These are phyloP conservation scores for Trypethelium eluteriae DNA, from an alignment of 495 filamentous ascomycete genomes.

Conservation along the genomic window DNA sequence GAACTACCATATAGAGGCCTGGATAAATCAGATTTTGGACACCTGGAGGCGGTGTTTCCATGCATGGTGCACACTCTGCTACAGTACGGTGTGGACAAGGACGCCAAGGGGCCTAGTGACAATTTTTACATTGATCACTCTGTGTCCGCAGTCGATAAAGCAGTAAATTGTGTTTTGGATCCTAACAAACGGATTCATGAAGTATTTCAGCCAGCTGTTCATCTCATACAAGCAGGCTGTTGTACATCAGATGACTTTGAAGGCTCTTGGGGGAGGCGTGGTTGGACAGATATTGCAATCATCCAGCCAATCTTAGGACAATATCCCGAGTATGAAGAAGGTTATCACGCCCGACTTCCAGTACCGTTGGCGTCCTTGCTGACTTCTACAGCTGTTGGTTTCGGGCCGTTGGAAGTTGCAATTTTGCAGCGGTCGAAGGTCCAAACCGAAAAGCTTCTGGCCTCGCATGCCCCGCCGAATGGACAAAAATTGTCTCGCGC, in stretches of 20 bases:
- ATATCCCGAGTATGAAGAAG: constrained; percentile 7
- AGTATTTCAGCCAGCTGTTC: constrained; percentile 5
- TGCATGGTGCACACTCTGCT: constrained; percentile 2
- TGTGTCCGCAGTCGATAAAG: neutral
- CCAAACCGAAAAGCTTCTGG: neutral
- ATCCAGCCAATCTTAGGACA: constrained; percentile 4
- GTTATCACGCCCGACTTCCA: constrained; percentile 4
- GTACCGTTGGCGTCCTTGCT: constrained; percentile 1
- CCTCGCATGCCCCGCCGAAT: neutral
- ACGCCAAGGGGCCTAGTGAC: neutral
- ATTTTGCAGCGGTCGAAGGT: constrained; percentile 1
- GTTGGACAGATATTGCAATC: neutral
- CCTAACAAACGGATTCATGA: neutral
- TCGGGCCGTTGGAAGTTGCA: constrained; percentile 9
- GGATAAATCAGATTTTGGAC: neutral
- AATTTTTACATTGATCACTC: neutral
- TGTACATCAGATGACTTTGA: constrained; percentile 5
- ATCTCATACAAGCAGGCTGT: constrained; percentile 7
- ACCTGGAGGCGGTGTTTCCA: neutral
- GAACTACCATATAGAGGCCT: neutral
- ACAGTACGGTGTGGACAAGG: constrained; percentile 7
- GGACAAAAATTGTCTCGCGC: neutral
- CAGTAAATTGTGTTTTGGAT: neutral
- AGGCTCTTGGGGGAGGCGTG: neutral
- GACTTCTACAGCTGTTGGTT: constrained; percentile 3